Evolutionary conservation across 2,329 filamentous ascomycete species (phyloP), one percentile per base, ranked within the genome.

Genomic region (Knufia fluminis): DNA sequence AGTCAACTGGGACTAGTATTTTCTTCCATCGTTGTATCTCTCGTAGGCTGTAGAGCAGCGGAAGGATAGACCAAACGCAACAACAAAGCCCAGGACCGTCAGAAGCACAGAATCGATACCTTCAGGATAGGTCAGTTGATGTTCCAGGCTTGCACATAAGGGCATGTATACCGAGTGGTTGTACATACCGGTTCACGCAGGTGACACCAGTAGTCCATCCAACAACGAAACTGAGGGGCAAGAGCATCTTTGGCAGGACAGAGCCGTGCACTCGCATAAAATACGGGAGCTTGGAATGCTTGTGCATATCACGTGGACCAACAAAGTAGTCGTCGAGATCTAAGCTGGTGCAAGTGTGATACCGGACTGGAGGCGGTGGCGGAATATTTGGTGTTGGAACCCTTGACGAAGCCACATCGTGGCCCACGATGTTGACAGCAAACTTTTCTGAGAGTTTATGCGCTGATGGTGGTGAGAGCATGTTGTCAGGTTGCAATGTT

Each of bases 1-100:
- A 35, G 72, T 71, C 42, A 82, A 62, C 50, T 74, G 70, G 36
- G 58, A 79, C 85, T 58, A 94, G 71, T 63, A 80, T 70, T 69
- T 88, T 72, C 59, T 74, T 69, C 61, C 83, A 54, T 82, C 64
- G 75, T 71, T 48, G 74, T 78, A 57, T 82, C 70, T 78, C 66
- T 90, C 85, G 58, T 90, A 90, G 8, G 85, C 85, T 7, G 84
- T 86, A 1, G 82, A 82, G 54, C 78, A 85, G 51, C 85, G 80
- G 69, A 90, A 88, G 1, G 83, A 87, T 28, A 90, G 74, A n/a
- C 82, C 77, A 52, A 90, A 69, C 77, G 82, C 82, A 64, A 90
- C 84, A 52, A 90, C 82, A 69, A 90, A 89, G 82, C 85, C 85
- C 40, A 85, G 77, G 47, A 90, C 80, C 1, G 85, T 89, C 47